phyloP scores from a whole-genome alignment of 257 asterid species.

The Ilex asprella region DNA sequence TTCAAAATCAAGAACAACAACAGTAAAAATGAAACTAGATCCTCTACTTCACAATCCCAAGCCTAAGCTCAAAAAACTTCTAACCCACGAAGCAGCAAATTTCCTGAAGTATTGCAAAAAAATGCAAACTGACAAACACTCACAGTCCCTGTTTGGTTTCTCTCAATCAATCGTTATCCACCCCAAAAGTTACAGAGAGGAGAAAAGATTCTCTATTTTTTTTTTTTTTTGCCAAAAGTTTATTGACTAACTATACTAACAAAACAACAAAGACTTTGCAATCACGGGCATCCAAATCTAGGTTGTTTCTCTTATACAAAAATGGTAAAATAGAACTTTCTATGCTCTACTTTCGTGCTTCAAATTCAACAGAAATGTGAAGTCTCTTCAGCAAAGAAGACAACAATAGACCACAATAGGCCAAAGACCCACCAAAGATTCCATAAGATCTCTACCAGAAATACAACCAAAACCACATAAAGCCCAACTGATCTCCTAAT shows the following conservation, averaged over 20 bases:
- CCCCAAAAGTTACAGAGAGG: no score
- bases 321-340: no score
- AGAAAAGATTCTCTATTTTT: no score
- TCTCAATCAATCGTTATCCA: no score
- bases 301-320: background rate
- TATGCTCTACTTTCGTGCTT: background rate
- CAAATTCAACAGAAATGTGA: background rate
- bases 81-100: background rate
- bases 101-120: no score
- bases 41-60: constrained; percentile 13
- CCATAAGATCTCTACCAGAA: constrained; percentile 51
- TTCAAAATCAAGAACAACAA: constrained; percentile 7
- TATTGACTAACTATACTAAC: no score
- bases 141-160: no score
- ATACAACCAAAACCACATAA: constrained; percentile 41
- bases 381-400: background rate
- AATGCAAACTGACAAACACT: no score
- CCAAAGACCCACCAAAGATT: constrained; percentile 25
- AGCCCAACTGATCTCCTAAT: constrained; percentile 32
- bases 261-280: no score
- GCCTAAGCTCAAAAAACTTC: constrained; percentile 8
- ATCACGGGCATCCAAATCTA: background rate
- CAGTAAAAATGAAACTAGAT: constrained; percentile 1
- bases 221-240: no score
- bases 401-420: constrained; percentile 12